Conservation (phyloP, 1,139 yeast species). For the Geotrichum armillariae region DNA sequence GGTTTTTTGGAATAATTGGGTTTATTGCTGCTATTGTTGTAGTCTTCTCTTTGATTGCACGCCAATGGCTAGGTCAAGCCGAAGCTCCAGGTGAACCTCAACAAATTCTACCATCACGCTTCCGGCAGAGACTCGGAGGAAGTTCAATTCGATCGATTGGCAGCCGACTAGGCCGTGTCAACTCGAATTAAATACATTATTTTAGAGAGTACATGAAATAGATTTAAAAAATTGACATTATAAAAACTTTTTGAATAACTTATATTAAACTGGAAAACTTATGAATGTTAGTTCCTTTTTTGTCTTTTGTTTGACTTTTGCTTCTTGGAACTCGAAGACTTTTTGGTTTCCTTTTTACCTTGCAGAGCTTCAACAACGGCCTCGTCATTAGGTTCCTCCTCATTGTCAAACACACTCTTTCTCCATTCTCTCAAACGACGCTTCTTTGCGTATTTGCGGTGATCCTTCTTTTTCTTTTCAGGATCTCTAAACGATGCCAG, state of each 20-base stretch:
- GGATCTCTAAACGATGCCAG: constrained; percentile 88
- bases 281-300: constrained; percentile 10
- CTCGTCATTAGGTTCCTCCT: constrained; percentile 54
- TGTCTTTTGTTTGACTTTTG: constrained; percentile 16
- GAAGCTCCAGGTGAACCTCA: constrained; percentile 5
- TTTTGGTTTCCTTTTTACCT: constrained; percentile 4
- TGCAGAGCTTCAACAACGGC: constrained; percentile 14
- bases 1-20: constrained; percentile 72
- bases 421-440: constrained; percentile 89
- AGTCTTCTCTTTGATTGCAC: constrained; percentile 28
- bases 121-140: constrained; percentile 5
- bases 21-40: constrained; percentile 30
- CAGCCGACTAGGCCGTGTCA: background rate
- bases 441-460: constrained; percentile 79
- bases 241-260: too few relatives aligned
- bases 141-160: constrained; percentile 6
- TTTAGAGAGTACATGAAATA: too few relatives aligned
- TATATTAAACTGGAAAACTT: background rate
- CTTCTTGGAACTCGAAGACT: constrained; percentile 4
- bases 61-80: constrained; percentile 27
- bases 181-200: background rate
- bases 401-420: constrained; percentile 68
- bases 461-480: constrained; percentile 73
- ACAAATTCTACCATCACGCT: background rate
- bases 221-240: too few relatives aligned